Base-by-base conservation (phyloP, 179 eudicot species). In the Gypsophila paniculata region DNA sequence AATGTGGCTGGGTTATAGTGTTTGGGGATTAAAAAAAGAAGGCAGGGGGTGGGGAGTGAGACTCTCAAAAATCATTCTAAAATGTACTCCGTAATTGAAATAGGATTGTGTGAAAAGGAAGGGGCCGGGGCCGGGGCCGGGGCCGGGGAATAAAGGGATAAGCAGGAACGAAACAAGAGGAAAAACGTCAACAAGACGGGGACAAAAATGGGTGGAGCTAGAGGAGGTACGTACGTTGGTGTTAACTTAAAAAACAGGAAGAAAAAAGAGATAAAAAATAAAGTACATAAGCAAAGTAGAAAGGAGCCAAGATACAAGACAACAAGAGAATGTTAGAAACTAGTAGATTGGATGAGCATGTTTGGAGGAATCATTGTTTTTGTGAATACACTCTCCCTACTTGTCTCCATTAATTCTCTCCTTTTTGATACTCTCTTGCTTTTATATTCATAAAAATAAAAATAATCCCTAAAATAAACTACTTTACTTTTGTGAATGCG, bases 261-360 rank as follows among this genome's bases (percentile, higher is more conserved):
- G 70, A 49, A 38, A 75, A 46, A 12, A 69, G 19, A 79, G 39
- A 61, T 70, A n/a, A 52, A 38, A 71, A 46, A n/a, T 39, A 19
- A 10, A 46, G 79, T 66, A 68, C 67, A 63, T 77, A 9, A 42
- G 80, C 63, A 42, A 77, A 78, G 76, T 70, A 75, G 83, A 79
- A 79, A 75, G 78, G 48, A 77, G 73, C 80, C 76, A 74, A 42
- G 48, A 72, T 58, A 61, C 13, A 71, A 84, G 67, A 80, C 23
- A 75, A 82, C 91, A 89, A 89, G 77, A 79, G 75, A 75, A 74
- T 75, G 75, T 85, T 81, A 72, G 82, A 79, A 83, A 79, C 62
- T 89, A 87, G 97, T 85, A 71, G 59, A 75, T 75, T 91, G 95
- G 91, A 85, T 72, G 81, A 80, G 84, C 59, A 74, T 83, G 91